Evolutionary conservation across 73 alveolate genomes (phyloP).

Genomic region (Stentor coeruleus): DNA sequence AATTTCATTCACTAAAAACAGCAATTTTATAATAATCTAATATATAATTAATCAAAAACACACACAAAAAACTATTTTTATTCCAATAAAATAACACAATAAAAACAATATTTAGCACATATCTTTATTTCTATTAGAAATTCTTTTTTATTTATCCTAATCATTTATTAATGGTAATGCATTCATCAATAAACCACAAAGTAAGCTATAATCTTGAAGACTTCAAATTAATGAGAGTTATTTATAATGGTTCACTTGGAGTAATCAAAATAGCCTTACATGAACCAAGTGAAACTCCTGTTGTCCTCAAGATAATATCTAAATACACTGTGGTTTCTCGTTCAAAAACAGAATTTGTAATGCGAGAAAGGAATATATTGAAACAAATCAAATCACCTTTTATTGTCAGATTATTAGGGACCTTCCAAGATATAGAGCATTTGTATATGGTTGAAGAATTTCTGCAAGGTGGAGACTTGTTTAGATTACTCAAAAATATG

Average conservation of each 20-base stretch:
- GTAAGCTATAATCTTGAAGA: background rate
- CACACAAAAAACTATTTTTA: too few relatives aligned
- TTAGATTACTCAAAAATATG: slow-evolving; percentile 73
- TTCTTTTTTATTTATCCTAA: too few relatives aligned
- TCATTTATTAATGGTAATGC: too few relatives aligned
- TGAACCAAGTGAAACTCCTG: background rate
- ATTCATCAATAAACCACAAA: too few relatives aligned
- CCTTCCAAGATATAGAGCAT: slow-evolving; percentile 89
- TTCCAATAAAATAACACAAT: too few relatives aligned
- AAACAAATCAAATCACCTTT: slow-evolving; percentile 79
- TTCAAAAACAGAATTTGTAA: slow-evolving; percentile 41
- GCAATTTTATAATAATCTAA: too few relatives aligned
- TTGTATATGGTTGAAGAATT: slow-evolving; percentile 86
- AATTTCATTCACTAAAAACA: too few relatives aligned
- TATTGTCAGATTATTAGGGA: slow-evolving; percentile 83
- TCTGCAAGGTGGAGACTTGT: slow-evolving; percentile 97
- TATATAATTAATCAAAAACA: too few relatives aligned
- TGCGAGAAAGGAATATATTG: slow-evolving; percentile 91
- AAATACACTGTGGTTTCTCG: background rate
- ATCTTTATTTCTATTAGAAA: too few relatives aligned
- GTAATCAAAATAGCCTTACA: background rate
- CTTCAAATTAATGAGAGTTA: background rate
- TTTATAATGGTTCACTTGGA: background rate
- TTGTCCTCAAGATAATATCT: background rate
- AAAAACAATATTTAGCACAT: too few relatives aligned